Base-by-base conservation (phyloP, 1,284 basidiomycete species). In the Schizophyllum commune region DNA sequence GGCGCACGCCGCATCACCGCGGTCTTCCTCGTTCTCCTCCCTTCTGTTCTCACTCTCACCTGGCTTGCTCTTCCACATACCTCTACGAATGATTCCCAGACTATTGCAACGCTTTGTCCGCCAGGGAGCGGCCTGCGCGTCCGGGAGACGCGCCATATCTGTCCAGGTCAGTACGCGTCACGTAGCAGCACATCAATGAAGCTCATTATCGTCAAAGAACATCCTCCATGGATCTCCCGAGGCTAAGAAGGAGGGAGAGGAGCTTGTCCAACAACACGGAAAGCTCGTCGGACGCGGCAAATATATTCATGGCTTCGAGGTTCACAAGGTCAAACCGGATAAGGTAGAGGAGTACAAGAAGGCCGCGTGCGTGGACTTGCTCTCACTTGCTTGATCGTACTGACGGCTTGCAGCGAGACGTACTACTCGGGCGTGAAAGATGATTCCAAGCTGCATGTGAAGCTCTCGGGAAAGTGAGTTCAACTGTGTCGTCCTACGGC, bases 261-360 rank as follows among this genome's bases (percentile, higher is more conserved):
- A 86, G 39, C 86, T 89, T 64, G 74, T 81, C 58, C 81, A 84
- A 63, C 92, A 94, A 69, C 93, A 96, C 72, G 94, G 91, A 7
- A 83, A 83, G 69, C 74, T 93, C 4, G 88, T 96, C 57, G 94
- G 90, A 52, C 80, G 94, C 61, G 91, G 92, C 57, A 94, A 95
- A 77, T 91, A 92, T 69, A 79, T 91, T 32, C 94, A 96, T 73
- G 91, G 91, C 52, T 89, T 96, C 69, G 91, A 96, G 75, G 84
- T 47, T 3, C 39, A 47, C 39, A 47, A 47, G 39, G 91, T 97
- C 66, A 89, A 87, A 70, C 93, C 94, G 6, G 84, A 88, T 62
- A 84, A 84, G 62, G 78, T 84, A 51, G 86, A 89, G 54, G 87
- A 89, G 65, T 98, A 98, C 74, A 91, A 91, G 77, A 80, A 83